These are phyloP conservation scores for Albophoma yamanashiensis DNA, from an alignment of 2,329 filamentous ascomycete genomes.

Conservation along the genomic window DNA sequence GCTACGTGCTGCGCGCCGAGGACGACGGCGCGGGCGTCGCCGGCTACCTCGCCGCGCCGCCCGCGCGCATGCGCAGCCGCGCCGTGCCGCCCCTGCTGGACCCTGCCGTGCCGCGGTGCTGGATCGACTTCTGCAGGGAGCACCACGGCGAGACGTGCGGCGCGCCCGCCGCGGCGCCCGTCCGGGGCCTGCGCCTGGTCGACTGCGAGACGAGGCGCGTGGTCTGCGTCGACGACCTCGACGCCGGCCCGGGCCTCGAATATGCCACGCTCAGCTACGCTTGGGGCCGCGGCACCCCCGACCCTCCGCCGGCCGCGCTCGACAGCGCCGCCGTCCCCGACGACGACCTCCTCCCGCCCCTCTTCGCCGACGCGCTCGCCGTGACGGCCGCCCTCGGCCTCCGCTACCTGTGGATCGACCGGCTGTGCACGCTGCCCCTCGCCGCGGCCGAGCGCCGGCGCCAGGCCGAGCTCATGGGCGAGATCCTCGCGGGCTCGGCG, in stretches of 20 bases:
- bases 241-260: slow-evolving; percentile 8
- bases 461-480: slow-evolving; percentile 20
- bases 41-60: slow-evolving; percentile 9
- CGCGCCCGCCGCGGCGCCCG: slow-evolving; percentile 6
- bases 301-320: slow-evolving; percentile 4
- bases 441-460: slow-evolving; percentile 12
- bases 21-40: slow-evolving; percentile 10
- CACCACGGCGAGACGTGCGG: slow-evolving; percentile 16
- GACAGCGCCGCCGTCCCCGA: slow-evolving; percentile 9
- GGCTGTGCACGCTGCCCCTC: slow-evolving; percentile 21
- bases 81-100: slow-evolving; percentile 19
- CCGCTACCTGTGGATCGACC: slow-evolving; percentile 27
- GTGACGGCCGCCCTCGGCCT: slow-evolving; percentile 20
- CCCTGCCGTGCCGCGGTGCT: slow-evolving; percentile 17
- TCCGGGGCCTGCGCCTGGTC: slow-evolving; percentile 19
- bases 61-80: slow-evolving; percentile 18
- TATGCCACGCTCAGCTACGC: slow-evolving; percentile 27
- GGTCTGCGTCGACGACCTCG: slow-evolving; percentile 17
- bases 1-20: slow-evolving; percentile 21
- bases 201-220: slow-evolving; percentile 19
- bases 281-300: slow-evolving; percentile 12
- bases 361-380: slow-evolving; percentile 22
- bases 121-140: slow-evolving; percentile 23
- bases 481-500: slow-evolving; percentile 21
- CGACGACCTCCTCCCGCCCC: slow-evolving; percentile 14